Evolutionary conservation across 1,284 basidiomycete species (phyloP), one percentile per base, ranked within the genome.

Genomic region (Pseudomicrostroma phylloplanum): DNA sequence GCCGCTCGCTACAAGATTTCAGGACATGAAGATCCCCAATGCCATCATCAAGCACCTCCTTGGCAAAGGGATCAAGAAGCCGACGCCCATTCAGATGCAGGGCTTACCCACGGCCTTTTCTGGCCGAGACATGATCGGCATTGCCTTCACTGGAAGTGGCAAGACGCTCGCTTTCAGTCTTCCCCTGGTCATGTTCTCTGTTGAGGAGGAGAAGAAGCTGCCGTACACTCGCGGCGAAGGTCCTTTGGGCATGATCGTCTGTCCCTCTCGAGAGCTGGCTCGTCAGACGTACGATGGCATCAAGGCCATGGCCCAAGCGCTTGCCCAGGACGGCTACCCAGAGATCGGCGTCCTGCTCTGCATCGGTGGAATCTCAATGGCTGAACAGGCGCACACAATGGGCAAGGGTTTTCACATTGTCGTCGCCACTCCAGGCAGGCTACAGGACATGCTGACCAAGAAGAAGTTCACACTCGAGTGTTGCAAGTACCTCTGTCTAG

Each of bases 341-440:
- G 86, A 87, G 72, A 81, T 73, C 51, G 73, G 74, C 30, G 87
- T 88, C 0, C 82, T 99, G 8, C 83, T 98, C 21, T 96, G 93
- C 74, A 98, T 98, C 65, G 96, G 96, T 54, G 96, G 96, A 1
- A 97, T 98, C 74, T 90, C 89, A 63, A 97, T 99, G 93, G 87
- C 88, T 58, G 96, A 98, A 39, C 96, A 98, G 81, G 86, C 86
- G 62, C 90, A 96, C 73, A 88, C 89, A 6, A 81, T 99, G 75
- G 88, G 84, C 80, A 89, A 89, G 77, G 94, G 96, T 4, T 82
- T 98, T 55, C 96, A 99, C 79, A 88, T 98, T 67, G 91, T 96
- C 67, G 91, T 98, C 43, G 96, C 97, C 86, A 82, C 81, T 8
- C 81, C 81, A 0, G 81, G 81, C 8, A 69, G 81, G 1, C 58